Evolutionary conservation across 768 basidiomycete species (phyloP).

Genomic region (Amanita molliuscula): DNA sequence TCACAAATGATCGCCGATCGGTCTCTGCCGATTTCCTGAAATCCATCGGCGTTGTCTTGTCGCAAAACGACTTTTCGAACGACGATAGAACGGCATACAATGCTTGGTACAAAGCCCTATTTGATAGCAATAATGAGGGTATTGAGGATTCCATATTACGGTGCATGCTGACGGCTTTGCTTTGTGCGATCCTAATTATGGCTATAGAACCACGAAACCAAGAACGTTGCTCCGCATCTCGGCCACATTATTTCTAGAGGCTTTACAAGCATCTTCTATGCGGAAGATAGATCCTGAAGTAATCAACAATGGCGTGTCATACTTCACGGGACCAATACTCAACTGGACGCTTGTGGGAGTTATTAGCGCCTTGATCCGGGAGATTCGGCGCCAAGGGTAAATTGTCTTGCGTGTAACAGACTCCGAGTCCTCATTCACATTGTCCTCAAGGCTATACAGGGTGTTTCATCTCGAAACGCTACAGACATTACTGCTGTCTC

Average conservation of each 20-base stretch:
- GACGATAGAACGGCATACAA: constrained; percentile 36
- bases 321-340: constrained; percentile 62
- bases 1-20: constrained; percentile 34
- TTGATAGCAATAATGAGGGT: constrained; percentile 68
- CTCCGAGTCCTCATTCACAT: neutral
- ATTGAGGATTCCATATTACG: constrained; percentile 73
- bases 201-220: constrained; percentile 55
- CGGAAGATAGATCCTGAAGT: constrained; percentile 58
- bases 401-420: constrained; percentile 8
- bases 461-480: constrained; percentile 52
- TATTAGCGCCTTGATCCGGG: constrained; percentile 48
- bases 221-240: constrained; percentile 58
- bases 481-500: constrained; percentile 53
- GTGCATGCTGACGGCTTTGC: constrained; percentile 19
- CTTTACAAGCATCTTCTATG: constrained; percentile 36
- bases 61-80: constrained; percentile 26
- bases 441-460: constrained; percentile 30
- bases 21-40: constrained; percentile 43
- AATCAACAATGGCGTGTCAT: constrained; percentile 66
- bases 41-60: constrained; percentile 33
- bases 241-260: constrained; percentile 54
- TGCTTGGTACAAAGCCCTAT: constrained; percentile 70
- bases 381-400: constrained; percentile 49
- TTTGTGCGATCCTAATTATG: neutral
- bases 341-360: constrained; percentile 77